A percentile compares a stretch with the other conserved stretches of the same genome.
These are phyloP conservation scores for Pleurotus giganteus DNA, from an alignment of 768 basidiomycete genomes.

Conservation along the genomic window DNA sequence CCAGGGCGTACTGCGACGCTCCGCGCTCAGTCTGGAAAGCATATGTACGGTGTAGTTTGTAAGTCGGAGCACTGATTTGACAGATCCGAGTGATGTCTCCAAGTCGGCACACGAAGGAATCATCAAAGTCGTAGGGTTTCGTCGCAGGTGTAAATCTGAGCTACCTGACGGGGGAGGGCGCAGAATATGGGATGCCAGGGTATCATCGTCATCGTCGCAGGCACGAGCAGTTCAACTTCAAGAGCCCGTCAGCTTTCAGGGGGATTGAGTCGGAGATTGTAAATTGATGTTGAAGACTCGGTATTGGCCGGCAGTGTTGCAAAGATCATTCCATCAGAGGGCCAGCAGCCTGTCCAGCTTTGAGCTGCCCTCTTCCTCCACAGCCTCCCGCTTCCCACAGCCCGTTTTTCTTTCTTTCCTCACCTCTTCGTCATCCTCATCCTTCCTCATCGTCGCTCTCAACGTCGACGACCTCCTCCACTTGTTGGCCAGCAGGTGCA, in stretches of 20 bases:
- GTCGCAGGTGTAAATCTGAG: no score
- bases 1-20: background rate
- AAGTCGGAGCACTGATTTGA: background rate
- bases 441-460: slow-evolving; percentile 11
- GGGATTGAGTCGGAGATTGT: slow-evolving; percentile 16
- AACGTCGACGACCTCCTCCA: background rate
- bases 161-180: no score
- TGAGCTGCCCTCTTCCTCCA: slow-evolving; percentile 21
- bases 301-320: slow-evolving; percentile 18
- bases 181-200: background rate
- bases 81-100: slow-evolving; percentile 9
- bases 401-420: slow-evolving; percentile 17
- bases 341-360: slow-evolving; percentile 17
- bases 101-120: slow-evolving; percentile 1
- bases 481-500: slow-evolving; percentile 4
- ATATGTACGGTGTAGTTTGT: background rate
- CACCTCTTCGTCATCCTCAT: slow-evolving; percentile 20
- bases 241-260: background rate
- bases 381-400: slow-evolving; percentile 23
- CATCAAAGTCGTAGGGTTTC: background rate
- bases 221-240: slow-evolving; percentile 13
- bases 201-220: slow-evolving; percentile 2
- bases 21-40: no score
- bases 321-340: slow-evolving; percentile 25
- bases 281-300: slow-evolving; percentile 7